Conservation (phyloP, 2,329 filamentous ascomycete species). For the Onygenales sp. region DNA sequence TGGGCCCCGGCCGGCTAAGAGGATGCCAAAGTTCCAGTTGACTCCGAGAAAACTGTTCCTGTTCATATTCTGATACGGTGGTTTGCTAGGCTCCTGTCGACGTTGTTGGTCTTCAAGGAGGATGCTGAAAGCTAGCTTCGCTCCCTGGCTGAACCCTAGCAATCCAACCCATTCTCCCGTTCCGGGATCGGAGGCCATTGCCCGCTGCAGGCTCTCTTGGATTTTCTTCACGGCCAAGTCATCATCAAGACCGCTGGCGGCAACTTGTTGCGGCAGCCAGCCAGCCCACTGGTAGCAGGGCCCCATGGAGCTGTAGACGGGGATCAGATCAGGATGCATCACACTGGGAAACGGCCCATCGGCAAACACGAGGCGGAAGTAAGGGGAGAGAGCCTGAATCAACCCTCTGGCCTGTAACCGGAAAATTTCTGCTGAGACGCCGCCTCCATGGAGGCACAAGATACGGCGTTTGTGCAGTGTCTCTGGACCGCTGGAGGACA, state of each 20-base stretch:
- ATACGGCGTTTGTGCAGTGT: slow-evolving; percentile 50
- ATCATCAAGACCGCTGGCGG: slow-evolving; percentile 36
- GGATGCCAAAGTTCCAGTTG: slow-evolving; percentile 50
- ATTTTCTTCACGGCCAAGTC: slow-evolving; percentile 40
- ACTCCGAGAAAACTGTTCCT: slow-evolving; percentile 16
- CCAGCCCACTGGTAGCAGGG: slow-evolving; percentile 58
- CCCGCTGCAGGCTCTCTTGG: slow-evolving; percentile 26
- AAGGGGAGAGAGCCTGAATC: slow-evolving; percentile 38
- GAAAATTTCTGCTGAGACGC: slow-evolving; percentile 61
- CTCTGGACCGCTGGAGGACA: not conserved
- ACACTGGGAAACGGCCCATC: slow-evolving; percentile 57
- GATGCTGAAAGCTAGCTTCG: slow-evolving; percentile 50
- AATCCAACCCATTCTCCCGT: slow-evolving; percentile 50
- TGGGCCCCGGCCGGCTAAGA: slow-evolving; percentile 54
- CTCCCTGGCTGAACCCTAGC: slow-evolving; percentile 58
- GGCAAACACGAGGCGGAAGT: slow-evolving; percentile 63
- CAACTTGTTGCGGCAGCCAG: slow-evolving; percentile 50
- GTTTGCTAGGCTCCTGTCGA: slow-evolving; percentile 1
- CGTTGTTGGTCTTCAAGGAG: slow-evolving; percentile 52
- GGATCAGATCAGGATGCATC: slow-evolving; percentile 52
- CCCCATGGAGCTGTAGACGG: slow-evolving; percentile 55
- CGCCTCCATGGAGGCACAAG: slow-evolving; percentile 72
- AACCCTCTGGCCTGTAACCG: slow-evolving; percentile 54
- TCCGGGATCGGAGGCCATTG: slow-evolving; percentile 35
- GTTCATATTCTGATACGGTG: no score